Base-by-base conservation (phyloP, 2,329 filamentous ascomycete genomes). In the Lecanicillium sp. region DNA sequence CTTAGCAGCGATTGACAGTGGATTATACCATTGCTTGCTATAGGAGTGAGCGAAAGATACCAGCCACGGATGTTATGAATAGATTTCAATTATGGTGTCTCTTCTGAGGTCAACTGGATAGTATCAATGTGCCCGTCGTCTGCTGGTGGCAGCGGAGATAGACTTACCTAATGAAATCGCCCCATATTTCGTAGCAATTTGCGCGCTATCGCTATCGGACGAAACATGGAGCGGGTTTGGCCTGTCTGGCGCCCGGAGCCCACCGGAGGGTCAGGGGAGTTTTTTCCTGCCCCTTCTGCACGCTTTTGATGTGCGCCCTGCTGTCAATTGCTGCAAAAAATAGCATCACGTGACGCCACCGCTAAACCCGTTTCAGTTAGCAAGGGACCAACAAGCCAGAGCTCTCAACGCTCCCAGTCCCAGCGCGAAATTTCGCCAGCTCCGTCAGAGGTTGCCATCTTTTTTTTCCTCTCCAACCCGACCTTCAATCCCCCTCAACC, bases 391-490 rank as follows among this genome's bases (percentile, higher is more conserved):
- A 69, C 65, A 67, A 63, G 58, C 55, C n/a, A 57, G 58, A 64
- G 60, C 65, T 33, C 44, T 66, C 63, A 65, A 67, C 62, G 59
- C 66, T 64, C 66, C 68, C n/a, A n/a, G n/a, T n/a, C 67, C 66
- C 44, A 63, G 63, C 61, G 65, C 63, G 64, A 70, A 69, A 67
- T 70, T 68, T 69, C 64, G 66, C 62, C 8, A 68, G 65, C 64
- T 65, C 56, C 59, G 49, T 29, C 52, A 43, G 59, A 62, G 56
- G 60, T 58, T 58, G 58, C 58, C 55, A 55, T 51, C 48, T 52
- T 53, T 55, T 52, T 54, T 56, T 56, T 53, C 59, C 56, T 27
- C 37, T 27, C 21, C 24, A 10, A 29, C 9, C 17, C 30, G 36
- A n/a, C 20, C 33, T 23, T 23, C 40, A 6, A 19, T 4, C 19